A percentile compares a stretch with the other conserved stretches of the same genome.
Conservation (phyloP, 768 basidiomycete species). For the Russula compacta region DNA sequence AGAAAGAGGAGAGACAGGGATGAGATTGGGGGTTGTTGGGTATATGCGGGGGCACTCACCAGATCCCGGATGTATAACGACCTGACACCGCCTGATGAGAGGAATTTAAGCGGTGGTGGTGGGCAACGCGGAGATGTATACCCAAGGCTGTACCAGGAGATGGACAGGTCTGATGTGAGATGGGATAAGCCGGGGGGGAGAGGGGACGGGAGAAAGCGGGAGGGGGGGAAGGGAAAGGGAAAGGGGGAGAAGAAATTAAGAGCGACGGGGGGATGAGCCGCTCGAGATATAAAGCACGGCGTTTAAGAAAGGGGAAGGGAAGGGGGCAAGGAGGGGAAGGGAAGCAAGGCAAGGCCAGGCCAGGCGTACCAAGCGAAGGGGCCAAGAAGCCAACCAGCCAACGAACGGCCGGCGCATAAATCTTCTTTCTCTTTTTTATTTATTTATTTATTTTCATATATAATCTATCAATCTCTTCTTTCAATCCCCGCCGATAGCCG, state of each 20-base stretch:
- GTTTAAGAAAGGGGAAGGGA: constrained; percentile 5
- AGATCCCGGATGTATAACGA: background rate
- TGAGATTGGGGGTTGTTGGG: background rate
- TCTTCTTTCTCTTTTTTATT: background rate
- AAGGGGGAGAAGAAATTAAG: constrained; percentile 5
- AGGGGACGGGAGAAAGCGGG: background rate
- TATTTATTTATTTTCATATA: constrained; percentile 6
- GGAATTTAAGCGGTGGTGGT: constrained; percentile 2
- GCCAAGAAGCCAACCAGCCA: background rate
- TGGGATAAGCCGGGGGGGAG: background rate
- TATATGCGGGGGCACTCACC: background rate
- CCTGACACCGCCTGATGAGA: constrained; percentile 7
- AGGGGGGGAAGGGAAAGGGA: background rate
- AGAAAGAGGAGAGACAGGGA: background rate
- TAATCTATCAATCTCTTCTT: background rate
- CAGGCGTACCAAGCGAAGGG: background rate
- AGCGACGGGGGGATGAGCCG: constrained; percentile 9
- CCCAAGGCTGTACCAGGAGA: constrained; percentile 9
- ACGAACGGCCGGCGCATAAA: background rate
- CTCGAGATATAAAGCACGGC: constrained; percentile 13
- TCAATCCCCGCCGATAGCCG: constrained; percentile 5
- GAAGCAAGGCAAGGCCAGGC: background rate
- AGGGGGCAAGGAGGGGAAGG: background rate
- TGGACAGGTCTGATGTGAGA: background rate
- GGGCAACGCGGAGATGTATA: constrained; percentile 12